Evolutionary conservation across 1,284 basidiomycete species (phyloP).

Genomic region (Microbotryum silenes-acaulis): DNA sequence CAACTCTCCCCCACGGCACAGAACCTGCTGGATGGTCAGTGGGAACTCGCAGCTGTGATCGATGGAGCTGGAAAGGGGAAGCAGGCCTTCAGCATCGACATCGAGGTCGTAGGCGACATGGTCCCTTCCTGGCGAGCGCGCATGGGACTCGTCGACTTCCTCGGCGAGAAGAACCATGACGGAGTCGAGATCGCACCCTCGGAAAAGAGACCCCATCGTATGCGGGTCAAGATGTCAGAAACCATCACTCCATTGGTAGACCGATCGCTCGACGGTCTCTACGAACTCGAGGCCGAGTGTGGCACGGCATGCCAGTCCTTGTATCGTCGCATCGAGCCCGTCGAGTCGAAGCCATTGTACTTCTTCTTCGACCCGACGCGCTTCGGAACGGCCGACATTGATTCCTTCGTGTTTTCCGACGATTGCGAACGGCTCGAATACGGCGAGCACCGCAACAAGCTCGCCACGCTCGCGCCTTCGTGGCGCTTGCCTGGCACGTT

Average conservation of each 20-base stretch:
- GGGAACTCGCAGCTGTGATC: constrained; percentile 75
- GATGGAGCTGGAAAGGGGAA: constrained; percentile 39
- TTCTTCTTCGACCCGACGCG: constrained; percentile 78
- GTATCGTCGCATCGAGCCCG: constrained; percentile 55
- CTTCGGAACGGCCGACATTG: constrained; percentile 60
- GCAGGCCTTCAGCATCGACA: constrained; percentile 48
- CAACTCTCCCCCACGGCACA: constrained; percentile 39
- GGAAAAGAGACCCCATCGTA: not conserved
- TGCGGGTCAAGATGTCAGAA: too few species aligned
- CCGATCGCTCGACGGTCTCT: constrained; percentile 74
- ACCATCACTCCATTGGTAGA: constrained; percentile 37
- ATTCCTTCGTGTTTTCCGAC: constrained; percentile 74
- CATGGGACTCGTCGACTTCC: constrained; percentile 68
- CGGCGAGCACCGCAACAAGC: constrained; percentile 64
- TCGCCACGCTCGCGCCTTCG: constrained; percentile 56
- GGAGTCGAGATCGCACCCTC: constrained; percentile 50
- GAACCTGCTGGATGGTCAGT: constrained; percentile 59
- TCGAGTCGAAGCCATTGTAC: constrained; percentile 54
- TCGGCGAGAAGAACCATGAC: constrained; percentile 60
- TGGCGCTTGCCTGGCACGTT: constrained; percentile 56
- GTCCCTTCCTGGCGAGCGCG: constrained; percentile 79
- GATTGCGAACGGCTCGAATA: constrained; percentile 69
- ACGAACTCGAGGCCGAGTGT: constrained; percentile 72
- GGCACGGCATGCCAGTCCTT: constrained; percentile 83
- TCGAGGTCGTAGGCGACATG: constrained; percentile 60